Conservation (phyloP, 2,329 filamentous ascomycete species). For the Neonectria sp. region DNA sequence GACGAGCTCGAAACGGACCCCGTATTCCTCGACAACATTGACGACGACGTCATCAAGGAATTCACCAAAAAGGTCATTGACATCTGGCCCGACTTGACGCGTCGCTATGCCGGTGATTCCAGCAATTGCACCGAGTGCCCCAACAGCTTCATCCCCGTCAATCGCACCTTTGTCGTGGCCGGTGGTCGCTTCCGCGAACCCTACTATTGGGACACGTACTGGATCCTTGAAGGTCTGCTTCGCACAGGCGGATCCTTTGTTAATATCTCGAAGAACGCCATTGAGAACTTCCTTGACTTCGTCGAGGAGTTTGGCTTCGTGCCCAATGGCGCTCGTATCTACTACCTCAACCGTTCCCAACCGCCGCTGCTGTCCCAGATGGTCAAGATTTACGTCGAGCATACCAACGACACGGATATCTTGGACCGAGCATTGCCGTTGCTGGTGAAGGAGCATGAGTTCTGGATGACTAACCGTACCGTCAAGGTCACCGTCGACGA, state of each 20-base stretch:
- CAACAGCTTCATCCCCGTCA: conserved; percentile 76
- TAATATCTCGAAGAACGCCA: conserved; percentile 75
- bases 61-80: conserved; percentile 76
- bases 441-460: conserved; percentile 74
- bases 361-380: conserved; percentile 77
- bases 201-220: conserved; percentile 81
- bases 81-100: conserved; percentile 79
- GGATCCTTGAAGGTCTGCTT: conserved; percentile 77
- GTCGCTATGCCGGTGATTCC: conserved; percentile 67
- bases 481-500: conserved; percentile 64
- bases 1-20: conserved; percentile 69
- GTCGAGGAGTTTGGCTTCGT: conserved; percentile 76
- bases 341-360: conserved; percentile 79
- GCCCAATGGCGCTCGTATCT: conserved; percentile 77
- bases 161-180: conserved; percentile 78
- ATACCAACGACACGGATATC: conserved; percentile 75
- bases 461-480: conserved; percentile 74
- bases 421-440: conserved; percentile 73
- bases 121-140: conserved; percentile 72
- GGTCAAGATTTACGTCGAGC: conserved; percentile 75
- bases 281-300: conserved; percentile 79
- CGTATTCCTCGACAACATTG: conserved; percentile 69
- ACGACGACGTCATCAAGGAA: conserved; percentile 71
- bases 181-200: conserved; percentile 80
- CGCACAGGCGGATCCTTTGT: conserved; percentile 76